These are phyloP conservation scores for Aaosphaeria pasadenensis DNA, from an alignment of 2,329 filamentous ascomycete species.

Conservation along the genomic window DNA sequence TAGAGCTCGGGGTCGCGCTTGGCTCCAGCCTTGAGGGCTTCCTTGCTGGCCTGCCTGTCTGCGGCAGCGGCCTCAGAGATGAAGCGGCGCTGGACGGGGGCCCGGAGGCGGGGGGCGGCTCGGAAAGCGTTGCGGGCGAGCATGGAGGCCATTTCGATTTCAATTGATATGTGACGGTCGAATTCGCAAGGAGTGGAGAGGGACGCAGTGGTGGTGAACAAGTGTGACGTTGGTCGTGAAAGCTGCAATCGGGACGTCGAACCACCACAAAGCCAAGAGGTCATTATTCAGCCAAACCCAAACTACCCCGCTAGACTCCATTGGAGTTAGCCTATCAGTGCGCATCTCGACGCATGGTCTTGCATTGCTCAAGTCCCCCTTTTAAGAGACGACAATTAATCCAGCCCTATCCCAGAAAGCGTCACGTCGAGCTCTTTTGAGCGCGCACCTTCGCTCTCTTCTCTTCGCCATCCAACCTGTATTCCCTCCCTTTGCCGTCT, in stretches of 20 bases:
- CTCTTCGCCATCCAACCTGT: not conserved
- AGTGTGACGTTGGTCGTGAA: slow-evolving; percentile 4
- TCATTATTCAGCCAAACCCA: not conserved
- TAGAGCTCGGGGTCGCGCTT: slow-evolving; percentile 73
- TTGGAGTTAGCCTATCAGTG: no score
- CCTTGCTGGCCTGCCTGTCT: slow-evolving; percentile 46
- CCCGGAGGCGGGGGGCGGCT: slow-evolving; percentile 45
- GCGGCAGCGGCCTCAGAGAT: slow-evolving; percentile 34
- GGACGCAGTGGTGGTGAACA: not conserved
- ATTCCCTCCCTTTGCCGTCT: not conserved
- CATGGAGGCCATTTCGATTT: slow-evolving; percentile 45
- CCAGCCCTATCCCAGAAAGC: slow-evolving; percentile 4
- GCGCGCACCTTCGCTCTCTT: not conserved
- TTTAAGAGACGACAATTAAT: slow-evolving; percentile 12
- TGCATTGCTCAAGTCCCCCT: slow-evolving; percentile 7
- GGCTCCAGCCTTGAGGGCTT: slow-evolving; percentile 59
- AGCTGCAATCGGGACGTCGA: slow-evolving; percentile 1
- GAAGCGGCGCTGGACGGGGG: slow-evolving; percentile 30
- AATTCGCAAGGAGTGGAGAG: slow-evolving; percentile 7
- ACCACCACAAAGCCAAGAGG: not conserved
- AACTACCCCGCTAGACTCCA: no score
- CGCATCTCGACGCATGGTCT: not conserved
- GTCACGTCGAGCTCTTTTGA: slow-evolving; percentile 1
- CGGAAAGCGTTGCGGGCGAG: slow-evolving; percentile 45
- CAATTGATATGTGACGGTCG: slow-evolving; percentile 13